Percentiles rank a stretch among this genome's conserved stretches.
These are phyloP conservation scores for Phoma sp. DNA, from an alignment of 2,329 filamentous ascomycete species.

Conservation along the genomic window DNA sequence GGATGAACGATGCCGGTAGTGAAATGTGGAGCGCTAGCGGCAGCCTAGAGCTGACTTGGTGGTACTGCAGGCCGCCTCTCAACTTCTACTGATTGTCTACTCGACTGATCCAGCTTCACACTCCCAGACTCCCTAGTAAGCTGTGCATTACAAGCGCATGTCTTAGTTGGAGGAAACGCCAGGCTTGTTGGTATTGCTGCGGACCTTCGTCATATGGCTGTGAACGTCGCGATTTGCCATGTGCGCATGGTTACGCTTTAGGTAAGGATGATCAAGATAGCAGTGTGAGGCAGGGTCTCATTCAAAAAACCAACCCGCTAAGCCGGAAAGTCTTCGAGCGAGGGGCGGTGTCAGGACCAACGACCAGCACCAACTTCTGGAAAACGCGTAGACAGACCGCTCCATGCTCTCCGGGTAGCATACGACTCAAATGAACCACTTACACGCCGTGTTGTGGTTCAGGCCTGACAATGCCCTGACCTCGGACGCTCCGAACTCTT, in stretches of 20 bases:
- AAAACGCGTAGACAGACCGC: too few species aligned
- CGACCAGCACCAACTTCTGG: constrained; percentile 1
- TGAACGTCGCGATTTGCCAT: constrained; percentile 11
- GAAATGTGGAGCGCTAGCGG: constrained; percentile 11
- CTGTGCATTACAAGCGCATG: too few species aligned
- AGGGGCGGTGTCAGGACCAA: constrained; percentile 5
- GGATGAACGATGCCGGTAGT: not conserved
- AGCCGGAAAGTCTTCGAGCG: not conserved
- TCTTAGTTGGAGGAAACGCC: too few species aligned
- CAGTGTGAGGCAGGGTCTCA: constrained; percentile 10
- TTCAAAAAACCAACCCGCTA: constrained; percentile 7
- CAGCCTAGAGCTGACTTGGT: constrained; percentile 5
- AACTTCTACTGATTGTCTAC: not conserved
- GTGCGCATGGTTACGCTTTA: constrained; percentile 12
- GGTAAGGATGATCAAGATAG: constrained; percentile 18
- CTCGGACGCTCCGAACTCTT: constrained; percentile 33
- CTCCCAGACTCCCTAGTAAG: too few species aligned
- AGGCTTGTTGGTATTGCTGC: not conserved
- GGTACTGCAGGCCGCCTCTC: constrained; percentile 5
- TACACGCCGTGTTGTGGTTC: not conserved
- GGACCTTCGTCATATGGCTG: not conserved
- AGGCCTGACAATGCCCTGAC: constrained; percentile 5
- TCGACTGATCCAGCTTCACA: not conserved
- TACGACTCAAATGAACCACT: not conserved
- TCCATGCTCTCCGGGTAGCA: not conserved